Evolutionary conservation across 208 protist genomes (phyloP), one percentile per base, ranked within the genome.

Genomic region (Wallacemonas sp.): DNA sequence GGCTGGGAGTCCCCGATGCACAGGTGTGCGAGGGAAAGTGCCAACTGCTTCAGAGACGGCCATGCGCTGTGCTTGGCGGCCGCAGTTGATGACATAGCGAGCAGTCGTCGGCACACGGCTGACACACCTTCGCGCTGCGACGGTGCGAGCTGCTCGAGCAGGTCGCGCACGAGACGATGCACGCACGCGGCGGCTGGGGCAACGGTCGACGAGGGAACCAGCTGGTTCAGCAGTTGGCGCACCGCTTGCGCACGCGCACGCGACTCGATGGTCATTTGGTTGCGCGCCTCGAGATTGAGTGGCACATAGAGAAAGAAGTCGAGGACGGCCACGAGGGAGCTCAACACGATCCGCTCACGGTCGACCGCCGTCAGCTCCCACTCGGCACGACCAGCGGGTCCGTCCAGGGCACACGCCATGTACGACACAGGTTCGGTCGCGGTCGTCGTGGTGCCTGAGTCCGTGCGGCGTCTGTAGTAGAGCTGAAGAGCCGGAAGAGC

Each of bases 321-420:
- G 38, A 84, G 36, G 6, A 83, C 52, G 0, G 75, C 34, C 17
- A 68, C 60, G 34, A 88, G 65, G 42, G 78, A 19, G 39, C 66
- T 72, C 19, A 79, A 41, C 12, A 63, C 55, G 5, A 75, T 74
- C 22, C 36, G 45, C 15, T 41, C 68, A 21, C 78, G 75, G 9
- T 69, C 57, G 34, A 54, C 65, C 3, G 27, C 9, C 0, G 73
- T 63, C 3, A 46, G 17, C 50, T 21, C 30, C 50, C 50, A 57
- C 30, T 57, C 30, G 10, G 22, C 13, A 12, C 29, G 29, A 38
- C 50, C 50, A 17, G 32, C 50, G 2, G 50, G 12, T 21, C 50
- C 50, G 38, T 57, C 50, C 0, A 57, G 50, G 33, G 50, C 26
- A 37, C 50, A 57, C 12, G 50, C 50, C 50, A 57, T 57, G 50